These are phyloP conservation scores for Wallacemonas rigidus DNA, from an alignment of 208 protist species.

Conservation along the genomic window DNA sequence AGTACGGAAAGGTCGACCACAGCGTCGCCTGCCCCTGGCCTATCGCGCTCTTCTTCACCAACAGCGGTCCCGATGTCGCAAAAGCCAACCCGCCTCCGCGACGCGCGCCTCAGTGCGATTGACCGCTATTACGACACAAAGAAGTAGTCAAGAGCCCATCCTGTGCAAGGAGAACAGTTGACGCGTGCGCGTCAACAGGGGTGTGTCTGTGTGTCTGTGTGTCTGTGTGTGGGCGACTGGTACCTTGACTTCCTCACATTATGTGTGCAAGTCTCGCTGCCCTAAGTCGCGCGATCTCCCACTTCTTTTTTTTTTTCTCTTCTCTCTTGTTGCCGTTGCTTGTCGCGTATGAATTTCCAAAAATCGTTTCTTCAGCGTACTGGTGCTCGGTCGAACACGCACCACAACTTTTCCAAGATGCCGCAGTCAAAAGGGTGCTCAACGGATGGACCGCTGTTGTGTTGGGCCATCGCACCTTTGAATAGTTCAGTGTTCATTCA, in stretches of 20 bases:
- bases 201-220: background rate
- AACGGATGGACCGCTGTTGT: too few species aligned
- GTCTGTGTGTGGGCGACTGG: background rate
- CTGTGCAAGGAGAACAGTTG: background rate
- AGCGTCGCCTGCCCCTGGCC: too few species aligned
- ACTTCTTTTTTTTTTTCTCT: constrained; percentile 18
- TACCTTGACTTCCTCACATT: constrained; percentile 9
- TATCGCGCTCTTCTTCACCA: too few species aligned
- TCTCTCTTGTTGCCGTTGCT: background rate
- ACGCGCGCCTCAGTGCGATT: background rate
- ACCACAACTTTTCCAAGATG: too few species aligned
- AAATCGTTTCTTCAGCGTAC: too few species aligned
- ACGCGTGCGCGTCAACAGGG: too few species aligned
- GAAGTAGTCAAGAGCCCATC: constrained; percentile 1
- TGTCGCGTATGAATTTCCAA: background rate
- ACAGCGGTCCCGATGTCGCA: too few species aligned
- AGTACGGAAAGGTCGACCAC: too few species aligned
- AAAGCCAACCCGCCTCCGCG: background rate
- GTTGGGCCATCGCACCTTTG: too few species aligned
- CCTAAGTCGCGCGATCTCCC: constrained; percentile 9
- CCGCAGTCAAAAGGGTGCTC: too few species aligned
- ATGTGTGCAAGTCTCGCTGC: background rate
- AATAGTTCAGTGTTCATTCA: too few species aligned
- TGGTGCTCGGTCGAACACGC: too few species aligned
- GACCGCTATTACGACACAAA: background rate